A percentile compares a stretch with the other conserved stretches of the same genome.
Evolutionary conservation across 2,329 filamentous ascomycete genomes (phyloP).

Genomic region (Pyricularia grisea): DNA sequence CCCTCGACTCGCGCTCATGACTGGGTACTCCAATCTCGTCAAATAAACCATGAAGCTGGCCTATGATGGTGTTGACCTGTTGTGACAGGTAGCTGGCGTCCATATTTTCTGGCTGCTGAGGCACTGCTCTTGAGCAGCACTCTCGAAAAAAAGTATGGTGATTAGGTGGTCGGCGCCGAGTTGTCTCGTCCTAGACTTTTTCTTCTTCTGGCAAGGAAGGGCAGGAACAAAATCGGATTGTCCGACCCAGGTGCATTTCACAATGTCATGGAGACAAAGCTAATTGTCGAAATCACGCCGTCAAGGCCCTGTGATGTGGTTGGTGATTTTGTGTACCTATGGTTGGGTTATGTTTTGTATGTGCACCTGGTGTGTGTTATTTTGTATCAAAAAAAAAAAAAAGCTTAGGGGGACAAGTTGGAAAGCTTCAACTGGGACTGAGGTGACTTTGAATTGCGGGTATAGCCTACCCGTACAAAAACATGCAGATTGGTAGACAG

Average conservation of each 20-base stretch:
- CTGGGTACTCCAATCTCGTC: conserved; percentile 94
- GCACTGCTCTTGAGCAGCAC: not conserved
- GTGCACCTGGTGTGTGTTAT: not conserved
- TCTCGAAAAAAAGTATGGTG: not conserved
- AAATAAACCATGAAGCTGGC: conserved; percentile 86
- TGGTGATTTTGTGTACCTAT: not conserved
- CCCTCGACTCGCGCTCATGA: conserved; percentile 84
- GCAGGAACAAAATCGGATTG: not conserved
- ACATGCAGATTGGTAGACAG: not conserved
- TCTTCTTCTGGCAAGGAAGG: not conserved
- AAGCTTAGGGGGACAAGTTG: not conserved
- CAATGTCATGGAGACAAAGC: not conserved
- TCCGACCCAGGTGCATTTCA: not conserved
- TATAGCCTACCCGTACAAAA: not conserved
- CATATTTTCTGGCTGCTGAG: conserved; percentile 37
- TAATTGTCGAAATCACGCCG: not conserved
- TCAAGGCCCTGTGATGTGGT: not conserved
- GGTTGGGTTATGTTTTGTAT: not conserved
- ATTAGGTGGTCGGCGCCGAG: not conserved
- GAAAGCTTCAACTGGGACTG: not conserved
- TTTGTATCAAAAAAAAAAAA: not conserved
- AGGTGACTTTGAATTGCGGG: not conserved
- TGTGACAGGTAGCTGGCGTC: conserved; percentile 89
- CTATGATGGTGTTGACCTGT: conserved; percentile 90
- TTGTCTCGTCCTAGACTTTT: not conserved